Conservation (phyloP, 345 rosid species). For the Arabis hirsuta region DNA sequence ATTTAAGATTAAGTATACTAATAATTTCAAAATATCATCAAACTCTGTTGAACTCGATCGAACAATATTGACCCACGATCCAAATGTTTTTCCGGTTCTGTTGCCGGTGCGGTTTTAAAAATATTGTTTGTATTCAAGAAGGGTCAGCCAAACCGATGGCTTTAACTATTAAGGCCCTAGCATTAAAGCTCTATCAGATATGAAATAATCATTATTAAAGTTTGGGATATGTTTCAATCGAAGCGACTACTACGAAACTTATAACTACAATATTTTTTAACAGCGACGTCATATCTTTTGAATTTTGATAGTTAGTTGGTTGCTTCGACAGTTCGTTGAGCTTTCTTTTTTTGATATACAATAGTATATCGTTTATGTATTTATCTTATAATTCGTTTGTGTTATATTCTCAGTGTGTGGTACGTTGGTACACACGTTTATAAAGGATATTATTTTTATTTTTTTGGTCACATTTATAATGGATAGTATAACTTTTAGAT, state of each 20-base stretch:
- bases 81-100: too few relatives aligned
- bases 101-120: too few relatives aligned
- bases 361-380: neutral
- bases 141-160: slow-evolving; percentile 27
- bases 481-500: neutral
- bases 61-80: too few relatives aligned
- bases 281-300: slow-evolving; percentile 22
- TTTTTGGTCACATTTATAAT: neutral
- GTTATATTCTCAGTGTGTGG: slow-evolving; percentile 7
- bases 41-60: too few relatives aligned
- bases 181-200: slow-evolving; percentile 33
- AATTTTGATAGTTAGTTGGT: slow-evolving; percentile 42
- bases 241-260: slow-evolving; percentile 17
- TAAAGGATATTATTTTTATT: too few relatives aligned
- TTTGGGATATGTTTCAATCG: slow-evolving; percentile 28
- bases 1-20: too few relatives aligned
- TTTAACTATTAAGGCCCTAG: slow-evolving; percentile 34
- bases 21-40: too few relatives aligned
- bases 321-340: slow-evolving; percentile 37
- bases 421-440: neutral
- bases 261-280: neutral
- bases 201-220: slow-evolving; percentile 1
- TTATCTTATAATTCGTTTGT: neutral
- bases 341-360: neutral
- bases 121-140: slow-evolving; percentile 26